These are phyloP conservation scores for Sporobolomyces pararoseus DNA, from an alignment of 768 basidiomycete species.

Conservation along the genomic window DNA sequence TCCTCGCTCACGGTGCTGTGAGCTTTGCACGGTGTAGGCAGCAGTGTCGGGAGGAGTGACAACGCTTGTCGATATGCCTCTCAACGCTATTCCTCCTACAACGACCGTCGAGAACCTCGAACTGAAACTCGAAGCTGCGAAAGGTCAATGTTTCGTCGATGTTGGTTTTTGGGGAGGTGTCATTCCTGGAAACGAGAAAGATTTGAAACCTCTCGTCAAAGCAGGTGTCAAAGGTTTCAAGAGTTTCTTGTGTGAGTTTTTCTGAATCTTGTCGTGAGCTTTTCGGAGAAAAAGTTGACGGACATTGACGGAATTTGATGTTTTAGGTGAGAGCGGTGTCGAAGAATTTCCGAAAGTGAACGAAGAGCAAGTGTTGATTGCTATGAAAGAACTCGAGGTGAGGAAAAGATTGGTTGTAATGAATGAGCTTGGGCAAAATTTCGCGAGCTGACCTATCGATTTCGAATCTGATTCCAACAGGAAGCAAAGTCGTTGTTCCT, in stretches of 20 bases:
- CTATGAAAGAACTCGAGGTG: conserved; percentile 75
- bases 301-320: no score
- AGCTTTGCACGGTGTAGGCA: no score
- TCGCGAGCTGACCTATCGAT: no score
- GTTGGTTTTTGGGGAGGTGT: conserved; percentile 94
- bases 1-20: no score
- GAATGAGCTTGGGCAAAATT: no score
- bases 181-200: conserved; percentile 77
- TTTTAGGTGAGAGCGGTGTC: conserved; percentile 85
- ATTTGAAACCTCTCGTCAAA: conserved; percentile 69
- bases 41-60: conserved; percentile 93
- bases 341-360: conserved; percentile 90
- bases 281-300: not conserved
- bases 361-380: conserved; percentile 62
- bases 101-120: conserved; percentile 74
- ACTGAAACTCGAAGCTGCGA: conserved; percentile 66
- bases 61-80: conserved; percentile 92
- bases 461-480: no score
- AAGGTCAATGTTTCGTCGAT: conserved; percentile 70
- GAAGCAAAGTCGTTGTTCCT: conserved; percentile 66
- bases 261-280: no score
- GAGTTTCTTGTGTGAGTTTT: conserved; percentile 66
- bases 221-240: conserved; percentile 93
- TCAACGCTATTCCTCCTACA: conserved; percentile 95
- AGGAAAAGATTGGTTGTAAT: no score